phyloP scores from a whole-genome alignment of 2,329 filamentous ascomycete species.

The Zalaria sp. region DNA sequence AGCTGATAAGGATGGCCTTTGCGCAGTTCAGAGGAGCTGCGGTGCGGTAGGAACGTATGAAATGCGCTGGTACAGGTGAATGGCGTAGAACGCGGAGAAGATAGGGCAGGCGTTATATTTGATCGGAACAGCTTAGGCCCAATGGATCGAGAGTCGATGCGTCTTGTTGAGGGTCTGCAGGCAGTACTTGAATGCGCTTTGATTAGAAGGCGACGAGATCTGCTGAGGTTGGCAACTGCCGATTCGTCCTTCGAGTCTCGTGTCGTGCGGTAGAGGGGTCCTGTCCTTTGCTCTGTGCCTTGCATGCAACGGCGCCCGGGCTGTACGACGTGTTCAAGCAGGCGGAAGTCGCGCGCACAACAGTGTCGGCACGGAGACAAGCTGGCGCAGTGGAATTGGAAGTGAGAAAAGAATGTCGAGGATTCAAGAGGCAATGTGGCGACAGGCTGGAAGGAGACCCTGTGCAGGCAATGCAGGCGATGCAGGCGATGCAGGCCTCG shows the following conservation, averaged over 20 bases:
- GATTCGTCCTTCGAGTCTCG: conserved; percentile 5
- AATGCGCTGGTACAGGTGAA: neutral
- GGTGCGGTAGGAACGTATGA: neutral
- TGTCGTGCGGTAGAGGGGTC: conserved; percentile 6
- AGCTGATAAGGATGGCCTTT: neutral
- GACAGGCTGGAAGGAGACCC: too few species aligned
- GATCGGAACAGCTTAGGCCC: neutral
- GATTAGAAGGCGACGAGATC: neutral
- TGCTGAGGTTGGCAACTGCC: conserved; percentile 3
- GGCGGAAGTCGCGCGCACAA: neutral
- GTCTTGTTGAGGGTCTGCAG: neutral
- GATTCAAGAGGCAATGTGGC: too few species aligned
- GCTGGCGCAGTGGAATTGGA: too few species aligned
- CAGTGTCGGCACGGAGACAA: too few species aligned
- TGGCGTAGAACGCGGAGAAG: neutral
- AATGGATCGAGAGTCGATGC: neutral
- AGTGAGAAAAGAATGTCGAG: too few species aligned
- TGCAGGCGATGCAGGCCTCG: too few species aligned
- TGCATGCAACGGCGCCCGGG: conserved; percentile 6
- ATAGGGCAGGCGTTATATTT: neutral
- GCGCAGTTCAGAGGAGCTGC: neutral
- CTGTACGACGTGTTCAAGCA: conserved; percentile 3
- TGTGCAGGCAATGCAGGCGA: too few species aligned
- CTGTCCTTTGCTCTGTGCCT: conserved; percentile 8
- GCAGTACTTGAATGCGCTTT: neutral